These are phyloP conservation scores for Syncephalastrum monosporum DNA, from an alignment of 371 early-diverging fungal species.

Conservation along the genomic window DNA sequence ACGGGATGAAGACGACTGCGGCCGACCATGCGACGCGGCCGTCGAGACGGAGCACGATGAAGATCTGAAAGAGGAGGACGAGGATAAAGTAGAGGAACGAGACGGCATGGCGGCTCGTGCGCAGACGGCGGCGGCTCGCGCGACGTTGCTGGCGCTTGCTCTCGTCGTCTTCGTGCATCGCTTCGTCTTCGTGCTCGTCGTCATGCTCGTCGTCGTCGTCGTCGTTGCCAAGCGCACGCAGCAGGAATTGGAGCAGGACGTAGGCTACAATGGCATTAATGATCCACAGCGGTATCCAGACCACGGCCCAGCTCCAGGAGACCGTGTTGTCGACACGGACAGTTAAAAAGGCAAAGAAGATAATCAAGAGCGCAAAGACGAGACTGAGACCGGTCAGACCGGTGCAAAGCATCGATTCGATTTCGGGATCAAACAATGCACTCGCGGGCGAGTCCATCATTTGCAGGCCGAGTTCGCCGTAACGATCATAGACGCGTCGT, in stretches of 20 bases:
- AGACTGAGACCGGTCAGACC: conserved; percentile 57
- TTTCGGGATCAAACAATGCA: conserved; percentile 75
- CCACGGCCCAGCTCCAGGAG: conserved; percentile 68
- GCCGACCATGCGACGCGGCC: conserved; percentile 50
- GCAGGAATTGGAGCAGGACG: conserved; percentile 20
- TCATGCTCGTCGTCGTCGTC: conserved; percentile 39
- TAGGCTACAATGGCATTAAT: conserved; percentile 48
- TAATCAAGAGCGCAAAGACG: conserved; percentile 61
- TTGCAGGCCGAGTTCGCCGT: conserved; percentile 84
- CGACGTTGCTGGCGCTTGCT: conserved; percentile 11
- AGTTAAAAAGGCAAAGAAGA: conserved; percentile 77
- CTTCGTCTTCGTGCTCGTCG: conserved; percentile 15
- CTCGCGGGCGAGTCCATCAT: conserved; percentile 78
- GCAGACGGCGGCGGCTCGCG: conserved; percentile 16
- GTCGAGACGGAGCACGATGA: conserved; percentile 54
- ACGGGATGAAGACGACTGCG: conserved; percentile 69
- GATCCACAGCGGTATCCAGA: conserved; percentile 84
- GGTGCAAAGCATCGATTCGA: conserved; percentile 70
- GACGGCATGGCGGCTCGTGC: conserved; percentile 10
- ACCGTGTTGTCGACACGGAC: conserved; percentile 71
- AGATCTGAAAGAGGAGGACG: conserved; percentile 49
- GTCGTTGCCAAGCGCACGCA: conserved; percentile 14
- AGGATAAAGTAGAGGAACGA: conserved; percentile 34
- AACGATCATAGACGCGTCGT: conserved; percentile 79
- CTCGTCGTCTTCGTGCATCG: conserved; percentile 13